phyloP scores from a whole-genome alignment of 768 basidiomycete species.

The Boletellus ananas region DNA sequence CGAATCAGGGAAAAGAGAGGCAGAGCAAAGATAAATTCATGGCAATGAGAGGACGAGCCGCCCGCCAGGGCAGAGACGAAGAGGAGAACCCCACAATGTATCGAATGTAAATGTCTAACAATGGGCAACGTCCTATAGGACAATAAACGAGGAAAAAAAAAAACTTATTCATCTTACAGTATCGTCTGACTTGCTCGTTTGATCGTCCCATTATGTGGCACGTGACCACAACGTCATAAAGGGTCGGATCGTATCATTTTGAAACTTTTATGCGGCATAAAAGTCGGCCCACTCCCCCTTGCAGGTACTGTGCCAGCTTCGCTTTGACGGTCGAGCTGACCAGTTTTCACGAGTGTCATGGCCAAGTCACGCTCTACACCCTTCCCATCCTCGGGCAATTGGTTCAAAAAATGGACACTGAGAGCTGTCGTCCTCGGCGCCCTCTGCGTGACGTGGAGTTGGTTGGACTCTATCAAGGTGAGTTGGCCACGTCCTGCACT shows the following conservation, averaged over 20 bases:
- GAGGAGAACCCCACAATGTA: too few relatives aligned
- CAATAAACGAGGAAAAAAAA: too few relatives aligned
- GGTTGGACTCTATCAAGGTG: slow-evolving; percentile 66
- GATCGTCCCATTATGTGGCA: background rate
- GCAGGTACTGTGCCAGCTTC: background rate
- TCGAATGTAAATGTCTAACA: too few relatives aligned
- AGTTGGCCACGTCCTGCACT: slow-evolving; percentile 2
- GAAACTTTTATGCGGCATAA: background rate
- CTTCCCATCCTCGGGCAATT: background rate
- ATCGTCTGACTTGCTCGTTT: too few relatives aligned
- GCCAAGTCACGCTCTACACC: slow-evolving; percentile 6
- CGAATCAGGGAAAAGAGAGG: too few relatives aligned
- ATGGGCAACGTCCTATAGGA: too few relatives aligned
- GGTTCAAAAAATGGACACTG: slow-evolving; percentile 32
- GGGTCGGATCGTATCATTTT: background rate
- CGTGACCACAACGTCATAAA: background rate
- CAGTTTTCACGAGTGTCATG: slow-evolving; percentile 14
- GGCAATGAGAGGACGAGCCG: too few relatives aligned
- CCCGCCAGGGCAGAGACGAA: too few relatives aligned
- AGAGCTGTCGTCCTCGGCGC: slow-evolving; percentile 26
- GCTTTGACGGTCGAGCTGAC: background rate
- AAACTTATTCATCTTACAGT: too few relatives aligned
- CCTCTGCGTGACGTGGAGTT: slow-evolving; percentile 39
- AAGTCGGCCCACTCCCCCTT: background rate
- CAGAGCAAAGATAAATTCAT: too few relatives aligned